Evolutionary conservation across 2,329 filamentous ascomycete species (phyloP).

Genomic region (Ceratocystiopsis minuta): DNA sequence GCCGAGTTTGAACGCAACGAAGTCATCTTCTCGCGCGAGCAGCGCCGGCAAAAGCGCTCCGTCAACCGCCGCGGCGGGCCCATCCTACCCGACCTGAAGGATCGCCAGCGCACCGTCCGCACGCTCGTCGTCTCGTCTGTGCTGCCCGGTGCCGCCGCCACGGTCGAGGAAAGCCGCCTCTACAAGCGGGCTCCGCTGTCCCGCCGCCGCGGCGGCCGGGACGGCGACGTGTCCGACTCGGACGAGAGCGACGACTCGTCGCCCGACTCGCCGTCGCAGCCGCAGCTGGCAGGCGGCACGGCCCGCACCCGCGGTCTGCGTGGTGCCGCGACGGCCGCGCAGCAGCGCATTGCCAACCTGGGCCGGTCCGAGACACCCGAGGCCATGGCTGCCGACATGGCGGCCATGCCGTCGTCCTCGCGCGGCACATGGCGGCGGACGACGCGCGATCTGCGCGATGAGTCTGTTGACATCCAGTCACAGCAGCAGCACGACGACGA

Average conservation of each 20-base stretch:
- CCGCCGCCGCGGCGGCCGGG: conserved; percentile 27
- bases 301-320: conserved; percentile 77
- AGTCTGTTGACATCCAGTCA: conserved; percentile 29
- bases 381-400: conserved; percentile 31
- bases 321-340: conserved; percentile 70
- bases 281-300: conserved; percentile 50
- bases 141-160: conserved; percentile 66
- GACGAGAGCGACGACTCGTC: conserved; percentile 81
- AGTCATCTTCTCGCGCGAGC: conserved; percentile 81
- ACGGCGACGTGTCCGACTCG: conserved; percentile 69
- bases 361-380: conserved; percentile 84
- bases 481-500: conserved; percentile 20
- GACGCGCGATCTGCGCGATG: conserved; percentile 48
- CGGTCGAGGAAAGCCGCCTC: conserved; percentile 68
- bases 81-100: conserved; percentile 86
- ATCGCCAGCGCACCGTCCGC: conserved; percentile 80
- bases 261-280: conserved; percentile 67
- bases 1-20: conserved; percentile 80
- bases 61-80: conserved; percentile 87
- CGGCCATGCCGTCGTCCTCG: conserved; percentile 43
- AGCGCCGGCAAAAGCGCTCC: conserved; percentile 84
- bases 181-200: conserved; percentile 56
- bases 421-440: conserved; percentile 41
- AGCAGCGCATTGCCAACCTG: conserved; percentile 68
- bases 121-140: conserved; percentile 86